Base-by-base conservation (phyloP, 176 grass and related monocot species). In the Tillandsia leiboldiana region DNA sequence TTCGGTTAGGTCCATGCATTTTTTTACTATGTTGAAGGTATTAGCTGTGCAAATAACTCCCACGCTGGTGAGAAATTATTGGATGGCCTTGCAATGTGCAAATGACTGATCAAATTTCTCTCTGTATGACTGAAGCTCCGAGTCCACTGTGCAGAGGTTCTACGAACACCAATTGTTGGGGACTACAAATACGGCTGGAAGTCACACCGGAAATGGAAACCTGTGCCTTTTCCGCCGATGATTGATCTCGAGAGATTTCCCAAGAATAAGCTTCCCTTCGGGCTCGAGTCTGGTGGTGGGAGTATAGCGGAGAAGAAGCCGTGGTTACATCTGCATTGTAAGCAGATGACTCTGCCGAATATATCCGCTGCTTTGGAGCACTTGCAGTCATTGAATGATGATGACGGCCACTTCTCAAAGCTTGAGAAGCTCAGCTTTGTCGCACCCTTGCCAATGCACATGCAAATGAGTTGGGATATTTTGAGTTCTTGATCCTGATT, bases 311-410 rank as follows among this genome's bases (percentile, higher is more conserved):
- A 97, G 68, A 66, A 75, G 68, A 77, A 67, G 48, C 93, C 84
- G 20, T 78, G 72, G 64, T 15, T 97, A 73, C 93, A 97, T 83
- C 79, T 97, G 12, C 93, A 97, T 64, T 97, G 93, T 79, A 92
- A 96, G 76, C 92, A 96, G 71, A 89, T 97, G 93, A 73, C 85
- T 72, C 78, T 97, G 66, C 89, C 93, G 17, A 70, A 90, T 63
- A 72, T 92, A 58, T 92, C 86, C 51, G 57, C 68, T 51, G 84
- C 86, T 15, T 17, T 92, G 81, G 74, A 89, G 51, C 71, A 77
- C 22, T 54, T 83, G 63, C 83, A 83, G 62, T 77, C 78, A 51
- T 75, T 69, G 65, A 64, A 83, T 17, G 28, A 13, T 0, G 54
- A 89, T 14, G 49, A 1, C 2, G 57, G 33, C 33, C 33, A 89